These are phyloP conservation scores for Mortierella sp. DNA, from an alignment of 371 early-diverging fungal genomes.

Conservation along the genomic window DNA sequence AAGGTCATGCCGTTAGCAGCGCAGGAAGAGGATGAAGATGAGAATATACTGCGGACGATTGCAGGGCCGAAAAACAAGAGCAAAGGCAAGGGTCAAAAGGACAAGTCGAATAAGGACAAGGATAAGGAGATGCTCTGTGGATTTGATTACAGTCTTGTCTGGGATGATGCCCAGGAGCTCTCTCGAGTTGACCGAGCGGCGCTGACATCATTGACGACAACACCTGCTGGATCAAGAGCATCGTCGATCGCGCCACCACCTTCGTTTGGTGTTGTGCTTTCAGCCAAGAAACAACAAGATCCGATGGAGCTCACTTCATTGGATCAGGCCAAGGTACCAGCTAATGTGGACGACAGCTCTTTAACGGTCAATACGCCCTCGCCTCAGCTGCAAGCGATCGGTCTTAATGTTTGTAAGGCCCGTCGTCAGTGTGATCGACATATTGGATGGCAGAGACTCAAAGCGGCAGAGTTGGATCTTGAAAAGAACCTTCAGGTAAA, in stretches of 20 bases:
- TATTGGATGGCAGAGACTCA: conserved; percentile 62
- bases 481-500: conserved; percentile 56
- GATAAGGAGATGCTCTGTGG: conserved; percentile 56
- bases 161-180: conserved; percentile 59
- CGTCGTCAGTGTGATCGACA: conserved; percentile 60
- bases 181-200: conserved; percentile 24
- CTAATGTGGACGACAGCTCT: too few relatives aligned
- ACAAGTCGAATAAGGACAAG: conserved; percentile 33
- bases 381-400: conserved; percentile 24
- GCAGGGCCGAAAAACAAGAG: conserved; percentile 10
- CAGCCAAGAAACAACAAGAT: conserved; percentile 7
- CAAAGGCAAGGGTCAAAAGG: conserved; percentile 10
- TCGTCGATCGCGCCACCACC: conserved; percentile 45
- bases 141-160: conserved; percentile 60
- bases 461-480: conserved; percentile 63
- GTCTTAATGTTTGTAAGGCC: conserved; percentile 41
- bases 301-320: not conserved
- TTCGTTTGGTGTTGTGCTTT: conserved; percentile 30
- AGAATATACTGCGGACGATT: conserved; percentile 5
- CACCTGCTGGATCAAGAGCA: conserved; percentile 39
- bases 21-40: conserved; percentile 25
- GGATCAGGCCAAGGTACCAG: not conserved
- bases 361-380: not conserved
- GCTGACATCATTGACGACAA: conserved; percentile 10
- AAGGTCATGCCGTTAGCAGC: not conserved